Evolutionary conservation across 1,139 yeast genomes (phyloP).

Genomic region (Taphrina populina): DNA sequence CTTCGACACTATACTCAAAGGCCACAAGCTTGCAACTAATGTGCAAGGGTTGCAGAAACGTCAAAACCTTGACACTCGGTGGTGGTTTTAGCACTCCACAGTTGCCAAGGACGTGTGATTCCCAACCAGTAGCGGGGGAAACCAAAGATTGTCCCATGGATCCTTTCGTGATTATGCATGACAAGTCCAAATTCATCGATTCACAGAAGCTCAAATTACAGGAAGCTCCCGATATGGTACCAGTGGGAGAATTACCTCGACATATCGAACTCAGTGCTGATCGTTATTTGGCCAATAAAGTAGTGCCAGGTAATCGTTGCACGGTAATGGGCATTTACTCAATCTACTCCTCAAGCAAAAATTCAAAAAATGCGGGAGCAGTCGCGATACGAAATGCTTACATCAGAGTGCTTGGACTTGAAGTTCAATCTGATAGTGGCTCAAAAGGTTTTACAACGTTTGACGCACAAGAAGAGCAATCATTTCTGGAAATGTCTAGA

Average conservation of each 20-base stretch:
- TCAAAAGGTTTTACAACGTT: conserved; percentile 63
- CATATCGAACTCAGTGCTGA: conserved; percentile 86
- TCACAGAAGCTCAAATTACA: conserved; percentile 92
- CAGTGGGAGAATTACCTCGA: conserved; percentile 98
- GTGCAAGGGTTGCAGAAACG: conserved; percentile 85
- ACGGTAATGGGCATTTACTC: conserved; percentile 90
- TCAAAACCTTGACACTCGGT: conserved; percentile 62
- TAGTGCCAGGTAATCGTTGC: conserved; percentile 93
- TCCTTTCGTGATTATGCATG: conserved; percentile 91
- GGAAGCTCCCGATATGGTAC: conserved; percentile 96
- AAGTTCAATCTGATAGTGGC: conserved; percentile 74
- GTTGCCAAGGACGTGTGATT: conserved; percentile 70
- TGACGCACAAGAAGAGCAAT: conserved; percentile 90
- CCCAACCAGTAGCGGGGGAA: conserved; percentile 57
- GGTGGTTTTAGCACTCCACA: conserved; percentile 78
- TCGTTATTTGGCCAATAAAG: conserved; percentile 81
- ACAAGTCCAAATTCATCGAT: conserved; percentile 85
- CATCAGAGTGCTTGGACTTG: conserved; percentile 79
- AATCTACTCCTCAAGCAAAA: conserved; percentile 65
- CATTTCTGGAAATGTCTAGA: conserved; percentile 75
- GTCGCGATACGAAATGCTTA: conserved; percentile 95
- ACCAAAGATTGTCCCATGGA: conserved; percentile 78
- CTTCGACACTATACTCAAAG: conserved; percentile 83
- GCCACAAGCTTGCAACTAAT: conserved; percentile 81
- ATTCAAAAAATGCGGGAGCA: conserved; percentile 51